Evolutionary conservation across 1,284 basidiomycete species (phyloP).

Genomic region (Neonothopanus nambi): DNA sequence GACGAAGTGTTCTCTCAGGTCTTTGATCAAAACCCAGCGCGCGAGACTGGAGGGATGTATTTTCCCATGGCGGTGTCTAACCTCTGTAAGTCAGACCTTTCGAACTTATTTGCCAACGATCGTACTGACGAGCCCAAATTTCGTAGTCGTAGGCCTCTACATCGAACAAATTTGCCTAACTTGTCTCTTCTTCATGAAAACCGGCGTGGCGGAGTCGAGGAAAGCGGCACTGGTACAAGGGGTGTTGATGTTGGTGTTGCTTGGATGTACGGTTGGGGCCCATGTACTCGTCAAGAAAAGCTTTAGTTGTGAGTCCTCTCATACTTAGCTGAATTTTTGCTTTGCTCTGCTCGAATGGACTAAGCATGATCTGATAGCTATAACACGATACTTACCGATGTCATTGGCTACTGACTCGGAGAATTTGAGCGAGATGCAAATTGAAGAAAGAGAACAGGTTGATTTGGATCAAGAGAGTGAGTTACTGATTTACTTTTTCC

Average conservation of each 20-base stretch:
- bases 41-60: constrained; percentile 56
- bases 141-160: constrained; percentile 65
- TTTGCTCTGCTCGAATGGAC: too few species aligned
- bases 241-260: constrained; percentile 61
- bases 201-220: constrained; percentile 25
- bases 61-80: constrained; percentile 77
- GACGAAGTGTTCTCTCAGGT: constrained; percentile 54
- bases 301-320: constrained; percentile 36
- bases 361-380: too few species aligned
- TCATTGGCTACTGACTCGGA: constrained; percentile 57
- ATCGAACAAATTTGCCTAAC: constrained; percentile 66
- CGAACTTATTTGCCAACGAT: background rate
- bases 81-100: constrained; percentile 41
- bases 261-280: constrained; percentile 52
- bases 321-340: too few species aligned
- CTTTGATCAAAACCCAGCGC: constrained; percentile 56
- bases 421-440: constrained; percentile 33
- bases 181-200: constrained; percentile 68
- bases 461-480: constrained; percentile 43
- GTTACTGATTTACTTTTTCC: constrained; percentile 20
- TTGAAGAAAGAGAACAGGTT: constrained; percentile 37
- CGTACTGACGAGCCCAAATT: background rate
- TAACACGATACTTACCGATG: constrained; percentile 57
- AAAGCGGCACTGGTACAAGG: constrained; percentile 51
- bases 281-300: constrained; percentile 42